Conservation (phyloP, 306 rosid species). For the Quercus engelmannii region DNA sequence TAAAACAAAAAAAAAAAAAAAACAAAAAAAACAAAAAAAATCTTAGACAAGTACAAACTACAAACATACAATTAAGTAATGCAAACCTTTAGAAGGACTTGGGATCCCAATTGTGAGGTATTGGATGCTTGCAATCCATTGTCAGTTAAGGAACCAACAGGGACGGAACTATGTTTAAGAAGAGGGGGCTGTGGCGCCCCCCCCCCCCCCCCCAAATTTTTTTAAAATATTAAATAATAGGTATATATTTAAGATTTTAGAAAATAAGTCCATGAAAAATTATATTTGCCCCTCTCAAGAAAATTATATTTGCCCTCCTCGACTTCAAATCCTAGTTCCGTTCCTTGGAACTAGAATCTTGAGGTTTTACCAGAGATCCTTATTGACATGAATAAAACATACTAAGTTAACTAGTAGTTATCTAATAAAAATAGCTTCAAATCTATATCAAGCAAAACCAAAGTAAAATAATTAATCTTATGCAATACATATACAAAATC, state of each 20-base stretch:
- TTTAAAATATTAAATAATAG: no score
- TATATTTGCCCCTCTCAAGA: no score
- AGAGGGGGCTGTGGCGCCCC: no score
- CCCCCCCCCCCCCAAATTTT: no score
- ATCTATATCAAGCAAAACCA: neutral
- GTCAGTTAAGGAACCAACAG: conserved; percentile 36
- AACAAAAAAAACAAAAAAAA: no score
- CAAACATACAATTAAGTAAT: neutral
- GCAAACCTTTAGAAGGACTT: conserved; percentile 62
- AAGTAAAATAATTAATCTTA: neutral
- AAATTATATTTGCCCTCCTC: no score
- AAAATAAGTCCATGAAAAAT: no score
- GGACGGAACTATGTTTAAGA: no score
- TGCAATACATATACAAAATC: neutral
- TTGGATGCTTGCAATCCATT: conserved; percentile 55
- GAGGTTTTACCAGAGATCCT: conserved; percentile 53
- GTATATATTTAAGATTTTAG: no score
- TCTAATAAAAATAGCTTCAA: conserved; percentile 11
- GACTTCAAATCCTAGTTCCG: no score
- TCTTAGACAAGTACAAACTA: neutral
- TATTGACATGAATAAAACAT: conserved; percentile 32
- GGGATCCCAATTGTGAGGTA: conserved; percentile 45
- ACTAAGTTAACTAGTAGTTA: conserved; percentile 5
- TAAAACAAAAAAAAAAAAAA: neutral
- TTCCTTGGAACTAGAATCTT: conserved; percentile 29